Conservation (phyloP, 768 basidiomycete species). For the Tylopilus felleus region DNA sequence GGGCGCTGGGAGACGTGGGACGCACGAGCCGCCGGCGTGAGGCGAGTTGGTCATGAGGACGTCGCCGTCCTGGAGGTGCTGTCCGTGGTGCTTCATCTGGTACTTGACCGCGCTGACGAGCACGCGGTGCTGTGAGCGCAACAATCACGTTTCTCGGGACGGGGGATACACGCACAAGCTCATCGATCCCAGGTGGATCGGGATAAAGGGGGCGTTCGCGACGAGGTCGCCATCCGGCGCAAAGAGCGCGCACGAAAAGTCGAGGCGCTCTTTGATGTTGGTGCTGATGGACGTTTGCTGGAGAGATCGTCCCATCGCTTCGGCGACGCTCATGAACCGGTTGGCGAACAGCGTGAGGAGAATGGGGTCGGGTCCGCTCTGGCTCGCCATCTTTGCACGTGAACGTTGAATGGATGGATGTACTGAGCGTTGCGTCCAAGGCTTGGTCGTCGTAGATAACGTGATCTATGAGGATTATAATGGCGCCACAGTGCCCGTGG, state of each 20-base stretch:
- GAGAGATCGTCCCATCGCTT: slow-evolving; percentile 90
- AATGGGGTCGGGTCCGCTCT: slow-evolving; percentile 70
- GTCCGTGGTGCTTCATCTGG: slow-evolving; percentile 76
- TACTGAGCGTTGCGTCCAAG: not conserved
- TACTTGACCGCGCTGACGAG: slow-evolving; percentile 73
- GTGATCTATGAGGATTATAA: too few species aligned
- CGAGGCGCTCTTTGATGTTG: slow-evolving; percentile 94
- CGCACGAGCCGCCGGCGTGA: slow-evolving; percentile 83
- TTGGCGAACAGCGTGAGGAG: slow-evolving; percentile 90
- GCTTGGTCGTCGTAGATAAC: not conserved
- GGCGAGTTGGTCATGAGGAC: slow-evolving; percentile 93
- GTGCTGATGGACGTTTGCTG: slow-evolving; percentile 89
- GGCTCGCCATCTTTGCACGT: slow-evolving; percentile 15
- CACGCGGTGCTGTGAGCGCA: not conserved
- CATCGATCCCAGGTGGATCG: slow-evolving; percentile 86
- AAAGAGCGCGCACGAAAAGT: slow-evolving; percentile 94
- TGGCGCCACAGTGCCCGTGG: too few species aligned
- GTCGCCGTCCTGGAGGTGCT: slow-evolving; percentile 80
- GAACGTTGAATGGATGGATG: not conserved
- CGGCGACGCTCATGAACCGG: slow-evolving; percentile 96
- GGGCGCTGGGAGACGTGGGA: slow-evolving; percentile 10
- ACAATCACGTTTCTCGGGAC: not conserved
- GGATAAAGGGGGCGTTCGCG: slow-evolving; percentile 91
- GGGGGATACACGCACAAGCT: slow-evolving; percentile 68
- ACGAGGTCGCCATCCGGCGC: slow-evolving; percentile 93